These are phyloP conservation scores for Lentinula boryana DNA, from an alignment of 768 basidiomycete genomes.

Conservation along the genomic window DNA sequence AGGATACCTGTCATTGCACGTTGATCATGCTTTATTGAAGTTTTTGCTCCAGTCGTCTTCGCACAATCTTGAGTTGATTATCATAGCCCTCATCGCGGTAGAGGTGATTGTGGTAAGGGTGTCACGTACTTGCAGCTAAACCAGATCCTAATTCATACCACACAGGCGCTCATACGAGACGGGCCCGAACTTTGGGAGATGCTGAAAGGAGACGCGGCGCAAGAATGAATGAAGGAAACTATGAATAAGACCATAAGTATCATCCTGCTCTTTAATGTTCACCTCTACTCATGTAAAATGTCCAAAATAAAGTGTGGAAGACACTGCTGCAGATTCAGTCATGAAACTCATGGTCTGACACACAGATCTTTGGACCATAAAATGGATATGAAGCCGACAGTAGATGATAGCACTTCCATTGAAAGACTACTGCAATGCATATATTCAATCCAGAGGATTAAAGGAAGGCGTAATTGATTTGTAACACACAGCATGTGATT, in stretches of 20 bases:
- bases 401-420: no score
- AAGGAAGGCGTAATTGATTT: neutral
- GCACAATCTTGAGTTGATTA: conserved; percentile 93
- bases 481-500: no score
- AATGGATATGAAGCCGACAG: no score
- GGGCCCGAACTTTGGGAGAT: conserved; percentile 73
- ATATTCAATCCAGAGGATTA: no score
- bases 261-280: no score
- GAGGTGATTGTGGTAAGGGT: conserved; percentile 83
- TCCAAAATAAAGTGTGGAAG: no score
- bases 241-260: no score
- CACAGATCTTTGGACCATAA: no score
- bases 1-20: conserved; percentile 1
- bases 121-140: neutral
- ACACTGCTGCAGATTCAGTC: no score
- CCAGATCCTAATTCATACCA: neutral
- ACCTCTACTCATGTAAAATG: no score
- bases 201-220: conserved; percentile 9
- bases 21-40: neutral
- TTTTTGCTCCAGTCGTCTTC: conserved; percentile 57
- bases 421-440: no score
- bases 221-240: neutral
- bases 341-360: no score
- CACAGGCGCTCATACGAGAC: conserved; percentile 68
- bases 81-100: conserved; percentile 90